phyloP scores from a whole-genome alignment of 495 filamentous ascomycete species.

The Aspergillus steynii region DNA sequence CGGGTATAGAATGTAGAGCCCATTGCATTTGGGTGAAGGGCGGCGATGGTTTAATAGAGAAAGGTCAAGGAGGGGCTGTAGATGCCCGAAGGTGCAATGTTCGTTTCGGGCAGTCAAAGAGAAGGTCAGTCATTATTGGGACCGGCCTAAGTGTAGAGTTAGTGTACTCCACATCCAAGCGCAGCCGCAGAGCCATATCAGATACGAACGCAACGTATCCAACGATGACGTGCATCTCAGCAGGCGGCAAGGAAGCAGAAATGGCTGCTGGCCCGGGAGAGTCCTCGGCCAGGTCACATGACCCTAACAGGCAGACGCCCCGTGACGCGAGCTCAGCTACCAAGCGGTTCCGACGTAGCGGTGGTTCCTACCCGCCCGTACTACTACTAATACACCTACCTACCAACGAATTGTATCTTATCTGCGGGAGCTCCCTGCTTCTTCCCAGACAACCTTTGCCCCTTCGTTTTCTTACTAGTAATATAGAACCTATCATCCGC shows the following conservation, averaged over 20 bases:
- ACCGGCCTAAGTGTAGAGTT: background rate
- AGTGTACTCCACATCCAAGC: background rate
- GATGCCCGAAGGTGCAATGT: conserved; percentile 13
- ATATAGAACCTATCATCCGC: too few relatives aligned
- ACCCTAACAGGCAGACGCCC: conserved; percentile 16
- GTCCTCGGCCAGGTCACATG: conserved; percentile 13
- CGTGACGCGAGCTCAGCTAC: conserved; percentile 20
- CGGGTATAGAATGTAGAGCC: too few relatives aligned
- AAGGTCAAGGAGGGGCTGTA: background rate
- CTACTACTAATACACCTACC: background rate
- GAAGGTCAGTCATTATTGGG: background rate
- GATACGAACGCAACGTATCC: too few relatives aligned
- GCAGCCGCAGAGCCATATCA: background rate
- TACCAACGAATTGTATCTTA: conserved; percentile 2
- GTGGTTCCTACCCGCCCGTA: background rate
- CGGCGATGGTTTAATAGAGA: background rate
- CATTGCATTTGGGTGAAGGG: background rate
- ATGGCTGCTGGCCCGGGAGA: background rate
- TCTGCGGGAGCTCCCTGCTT: conserved; percentile 5
- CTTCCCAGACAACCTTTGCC: background rate
- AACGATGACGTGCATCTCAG: too few relatives aligned
- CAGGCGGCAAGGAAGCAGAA: too few relatives aligned
- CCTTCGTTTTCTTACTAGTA: too few relatives aligned
- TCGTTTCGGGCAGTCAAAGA: background rate
- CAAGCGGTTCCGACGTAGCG: conserved; percentile 5